Base-by-base conservation (phyloP, 129 eudicot species). In the Ambrosia artemisiifolia region DNA sequence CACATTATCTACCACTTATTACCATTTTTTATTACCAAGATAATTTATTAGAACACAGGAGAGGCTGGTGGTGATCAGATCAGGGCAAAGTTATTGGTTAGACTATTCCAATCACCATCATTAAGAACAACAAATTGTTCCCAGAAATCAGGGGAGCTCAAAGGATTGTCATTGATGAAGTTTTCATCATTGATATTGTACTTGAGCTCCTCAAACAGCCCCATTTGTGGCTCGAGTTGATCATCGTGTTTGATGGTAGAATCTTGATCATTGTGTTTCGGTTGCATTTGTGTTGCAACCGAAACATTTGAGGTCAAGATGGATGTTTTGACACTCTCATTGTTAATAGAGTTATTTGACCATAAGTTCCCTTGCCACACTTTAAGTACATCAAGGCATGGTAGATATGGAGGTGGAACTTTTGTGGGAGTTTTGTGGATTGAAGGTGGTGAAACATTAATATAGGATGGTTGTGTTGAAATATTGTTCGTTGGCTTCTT, bases 351-450 rank as follows among this genome's bases (percentile, higher is more conserved):
- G 40, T 60, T 20, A 3, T 56, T 77, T 1, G 67, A 75, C 40
- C 48, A 32, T 79, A 80, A 82, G 10, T 53, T 60, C 9, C 76
- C 69, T 11, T 77, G 88, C 85, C 88, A 86, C 8, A 81, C 91
- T 76, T 78, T 83, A 3, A 86, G 70, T 11, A 81, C 71, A 74
- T 86, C 88, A 12, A 83, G 81, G 50, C 88, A 83, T 19, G 68
- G 82, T 9, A 63, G 66, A 33, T 54, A 17, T 16, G 75, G 78
- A 2, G 47, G 24, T 35, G 72, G 69, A 38, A 16, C 47, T 11
- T 28, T 49, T 56, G 3, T 66, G 60, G 60, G 55, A 2, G 51
- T 57, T 38, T 72, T 13, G 34, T 57, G 33, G 28, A 17, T 73
- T 10, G 70, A 44, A 44, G 62, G 6, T 12, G 71, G 35, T 63